Conservation (phyloP, 345 rosid species). For the Lepidium sativum region DNA sequence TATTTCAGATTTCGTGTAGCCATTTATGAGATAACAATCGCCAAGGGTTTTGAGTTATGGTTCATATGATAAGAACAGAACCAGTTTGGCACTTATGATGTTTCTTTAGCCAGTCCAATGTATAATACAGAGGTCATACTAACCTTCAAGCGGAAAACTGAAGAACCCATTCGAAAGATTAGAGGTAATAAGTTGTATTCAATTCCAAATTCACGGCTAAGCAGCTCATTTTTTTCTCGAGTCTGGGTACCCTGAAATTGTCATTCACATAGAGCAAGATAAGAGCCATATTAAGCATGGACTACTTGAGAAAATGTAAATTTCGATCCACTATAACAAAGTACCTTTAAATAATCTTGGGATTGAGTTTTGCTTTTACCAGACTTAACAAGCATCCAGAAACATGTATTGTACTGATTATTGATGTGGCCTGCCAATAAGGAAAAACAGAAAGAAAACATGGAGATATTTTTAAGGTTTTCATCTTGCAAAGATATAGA, state of each 20-base stretch:
- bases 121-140: neutral
- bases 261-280: neutral
- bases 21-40: neutral
- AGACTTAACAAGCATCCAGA: slow-evolving; percentile 87
- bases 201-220: slow-evolving; percentile 51
- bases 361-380: slow-evolving; percentile 73
- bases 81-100: neutral
- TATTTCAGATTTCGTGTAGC: neutral
- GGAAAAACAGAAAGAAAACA: neutral
- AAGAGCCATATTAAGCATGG: neutral
- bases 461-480: neutral
- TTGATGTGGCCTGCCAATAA: slow-evolving; percentile 75
- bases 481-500: neutral
- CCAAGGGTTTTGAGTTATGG: neutral
- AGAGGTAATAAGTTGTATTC: slow-evolving; percentile 50
- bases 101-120: neutral
- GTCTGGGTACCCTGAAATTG: slow-evolving; percentile 70
- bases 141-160: slow-evolving; percentile 41
- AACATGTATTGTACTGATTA: slow-evolving; percentile 91
- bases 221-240: slow-evolving; percentile 62
- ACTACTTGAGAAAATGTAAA: neutral
- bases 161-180: slow-evolving; percentile 78
- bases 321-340: neutral
- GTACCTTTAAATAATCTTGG: slow-evolving; percentile 65
- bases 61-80: neutral